Conservation (phyloP, 2,329 filamentous ascomycete genomes). For the Albophoma yamanashiensis region DNA sequence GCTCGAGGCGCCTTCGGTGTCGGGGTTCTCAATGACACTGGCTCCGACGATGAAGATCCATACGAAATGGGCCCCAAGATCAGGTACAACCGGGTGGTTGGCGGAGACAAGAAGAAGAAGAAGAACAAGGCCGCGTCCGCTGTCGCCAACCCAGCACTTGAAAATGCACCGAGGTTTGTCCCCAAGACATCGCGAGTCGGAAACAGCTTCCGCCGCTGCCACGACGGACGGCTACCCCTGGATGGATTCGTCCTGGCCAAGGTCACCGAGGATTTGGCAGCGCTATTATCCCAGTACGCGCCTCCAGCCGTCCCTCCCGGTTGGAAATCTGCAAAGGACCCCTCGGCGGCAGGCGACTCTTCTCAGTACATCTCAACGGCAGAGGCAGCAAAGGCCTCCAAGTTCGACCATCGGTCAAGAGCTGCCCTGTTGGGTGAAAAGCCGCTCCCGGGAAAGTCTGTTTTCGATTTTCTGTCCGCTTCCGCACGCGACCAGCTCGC, state of each 20-base stretch:
- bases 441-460: slow-evolving; percentile 73
- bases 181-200: slow-evolving; percentile 39
- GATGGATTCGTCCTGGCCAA: slow-evolving; percentile 68
- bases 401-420: slow-evolving; percentile 63
- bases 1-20: slow-evolving; percentile 66
- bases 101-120: slow-evolving; percentile 74
- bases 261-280: slow-evolving; percentile 26
- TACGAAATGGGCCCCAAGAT: slow-evolving; percentile 89
- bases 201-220: slow-evolving; percentile 48
- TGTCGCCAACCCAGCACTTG: slow-evolving; percentile 52
- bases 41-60: slow-evolving; percentile 89
- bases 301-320: slow-evolving; percentile 59
- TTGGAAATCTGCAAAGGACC: slow-evolving; percentile 57
- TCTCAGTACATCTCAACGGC: slow-evolving; percentile 52
- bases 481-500: slow-evolving; percentile 68
- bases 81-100: slow-evolving; percentile 73
- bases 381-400: slow-evolving; percentile 68
- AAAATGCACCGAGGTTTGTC: slow-evolving; percentile 62
- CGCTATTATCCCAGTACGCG: slow-evolving; percentile 33
- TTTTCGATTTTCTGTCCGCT: slow-evolving; percentile 85
- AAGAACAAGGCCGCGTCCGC: slow-evolving; percentile 40
- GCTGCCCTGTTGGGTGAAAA: slow-evolving; percentile 74
- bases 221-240: slow-evolving; percentile 71
- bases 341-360: slow-evolving; percentile 1
- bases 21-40: slow-evolving; percentile 82